These are phyloP conservation scores for Botrytis deweyae DNA, from an alignment of 2,329 filamentous ascomycete species.

Conservation along the genomic window DNA sequence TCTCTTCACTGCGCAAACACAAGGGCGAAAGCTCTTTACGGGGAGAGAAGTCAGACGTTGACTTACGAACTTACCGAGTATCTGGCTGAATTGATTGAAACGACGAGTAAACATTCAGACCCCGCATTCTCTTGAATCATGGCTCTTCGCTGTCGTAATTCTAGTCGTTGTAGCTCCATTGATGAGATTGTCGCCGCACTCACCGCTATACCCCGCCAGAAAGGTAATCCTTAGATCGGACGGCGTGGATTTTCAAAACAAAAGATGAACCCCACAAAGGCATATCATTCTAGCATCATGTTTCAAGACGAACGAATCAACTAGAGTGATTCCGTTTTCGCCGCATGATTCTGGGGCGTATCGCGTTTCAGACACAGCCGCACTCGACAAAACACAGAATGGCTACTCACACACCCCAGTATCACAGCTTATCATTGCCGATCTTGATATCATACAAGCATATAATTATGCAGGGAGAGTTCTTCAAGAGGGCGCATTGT, in stretches of 20 bases:
- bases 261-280: neutral
- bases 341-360: neutral
- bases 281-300: neutral
- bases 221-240: neutral
- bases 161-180: neutral
- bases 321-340: neutral
- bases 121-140: neutral
- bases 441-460: neutral
- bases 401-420: neutral
- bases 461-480: neutral
- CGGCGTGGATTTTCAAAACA: neutral
- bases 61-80: neutral
- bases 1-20: neutral
- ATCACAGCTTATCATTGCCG: neutral
- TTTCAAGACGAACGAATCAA: neutral
- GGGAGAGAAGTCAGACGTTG: too few relatives aligned
- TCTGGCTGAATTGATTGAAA: neutral
- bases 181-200: neutral
- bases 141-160: neutral
- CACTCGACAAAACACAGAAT: neutral
- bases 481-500: conserved; percentile 22
- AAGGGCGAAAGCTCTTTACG: neutral
- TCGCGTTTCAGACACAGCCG: conserved; percentile 11
- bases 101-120: too few relatives aligned
- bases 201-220: neutral